phyloP scores from a whole-genome alignment of 2,329 filamentous ascomycete genomes.

The Penicillium nordicum region DNA sequence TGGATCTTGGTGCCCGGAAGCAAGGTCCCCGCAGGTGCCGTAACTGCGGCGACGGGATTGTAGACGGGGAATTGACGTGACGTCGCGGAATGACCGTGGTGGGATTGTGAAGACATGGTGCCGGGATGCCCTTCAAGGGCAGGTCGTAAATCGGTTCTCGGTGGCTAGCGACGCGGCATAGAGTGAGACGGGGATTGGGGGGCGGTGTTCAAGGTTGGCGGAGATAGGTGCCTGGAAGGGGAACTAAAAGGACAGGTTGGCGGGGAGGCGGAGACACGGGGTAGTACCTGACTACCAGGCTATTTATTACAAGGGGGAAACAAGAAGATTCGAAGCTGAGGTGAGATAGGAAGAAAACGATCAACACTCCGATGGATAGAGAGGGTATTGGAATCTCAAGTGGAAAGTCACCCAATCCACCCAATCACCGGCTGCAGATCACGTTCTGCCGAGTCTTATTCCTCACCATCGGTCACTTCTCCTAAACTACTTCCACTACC shows the following conservation, averaged over 20 bases:
- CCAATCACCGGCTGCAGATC: constrained; percentile 26
- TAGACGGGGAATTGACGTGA: constrained; percentile 32
- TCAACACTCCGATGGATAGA: constrained; percentile 7
- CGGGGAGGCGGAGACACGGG: constrained; percentile 17
- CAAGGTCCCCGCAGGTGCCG: constrained; percentile 75
- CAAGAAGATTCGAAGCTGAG: constrained; percentile 2
- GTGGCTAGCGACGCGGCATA: constrained; percentile 25
- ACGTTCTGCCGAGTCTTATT: constrained; percentile 16
- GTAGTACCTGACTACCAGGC: constrained; percentile 24
- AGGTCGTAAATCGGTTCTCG: constrained; percentile 11
- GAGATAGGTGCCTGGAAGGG: constrained; percentile 3
- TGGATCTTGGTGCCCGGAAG: constrained; percentile 93
- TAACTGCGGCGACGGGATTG: constrained; percentile 35
- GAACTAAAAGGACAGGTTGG: constrained; percentile 16
- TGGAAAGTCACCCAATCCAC: constrained; percentile 23
- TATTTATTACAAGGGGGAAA: constrained; percentile 12
- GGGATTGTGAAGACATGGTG: constrained; percentile 34
- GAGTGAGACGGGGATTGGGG: constrained; percentile 16
- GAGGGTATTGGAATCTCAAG: constrained; percentile 17
- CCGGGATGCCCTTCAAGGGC: constrained; percentile 28
- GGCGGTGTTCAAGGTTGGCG: neutral
- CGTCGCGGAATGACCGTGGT: constrained; percentile 29
- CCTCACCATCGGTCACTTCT: neutral
- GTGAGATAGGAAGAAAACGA: constrained; percentile 7
- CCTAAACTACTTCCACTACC: neutral